Evolutionary conservation across 352 stramenopile genomes (phyloP).

Genomic region (Blastocystis sp.): DNA sequence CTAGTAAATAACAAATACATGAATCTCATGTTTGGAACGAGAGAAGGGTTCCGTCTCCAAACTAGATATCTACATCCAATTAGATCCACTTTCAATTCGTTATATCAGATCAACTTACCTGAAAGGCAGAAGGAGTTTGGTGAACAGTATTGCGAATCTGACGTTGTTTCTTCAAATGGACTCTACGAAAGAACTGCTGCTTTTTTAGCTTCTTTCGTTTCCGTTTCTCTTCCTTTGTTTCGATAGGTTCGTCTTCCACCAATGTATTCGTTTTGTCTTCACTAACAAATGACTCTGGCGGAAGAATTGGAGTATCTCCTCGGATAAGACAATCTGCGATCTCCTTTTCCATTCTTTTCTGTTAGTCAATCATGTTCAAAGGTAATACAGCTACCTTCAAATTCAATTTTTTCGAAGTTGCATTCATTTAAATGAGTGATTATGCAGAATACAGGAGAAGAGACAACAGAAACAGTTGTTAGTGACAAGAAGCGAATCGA

Average conservation of each 20-base stretch:
- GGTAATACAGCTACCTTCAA: constrained; percentile 47
- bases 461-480: constrained; percentile 4
- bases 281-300: constrained; percentile 11
- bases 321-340: constrained; percentile 26
- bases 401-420: constrained; percentile 62
- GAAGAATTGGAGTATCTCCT: constrained; percentile 27
- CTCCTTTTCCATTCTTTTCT: constrained; percentile 25
- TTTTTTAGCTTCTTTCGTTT: not conserved
- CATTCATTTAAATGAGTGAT: not conserved
- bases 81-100: not conserved
- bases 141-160: not conserved
- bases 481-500: constrained; percentile 49
- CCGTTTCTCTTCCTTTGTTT: not conserved
- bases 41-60: not conserved
- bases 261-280: not conserved
- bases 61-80: not conserved
- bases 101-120: not conserved
- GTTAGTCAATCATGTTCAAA: not conserved
- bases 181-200: constrained; percentile 3
- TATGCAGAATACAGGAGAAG: not conserved
- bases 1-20: not conserved
- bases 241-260: not conserved
- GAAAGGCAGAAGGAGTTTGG: not conserved
- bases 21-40: not conserved
- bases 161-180: constrained; percentile 7